Base-by-base conservation (phyloP, 176 grass and related monocot species). In the Avena eriantha region DNA sequence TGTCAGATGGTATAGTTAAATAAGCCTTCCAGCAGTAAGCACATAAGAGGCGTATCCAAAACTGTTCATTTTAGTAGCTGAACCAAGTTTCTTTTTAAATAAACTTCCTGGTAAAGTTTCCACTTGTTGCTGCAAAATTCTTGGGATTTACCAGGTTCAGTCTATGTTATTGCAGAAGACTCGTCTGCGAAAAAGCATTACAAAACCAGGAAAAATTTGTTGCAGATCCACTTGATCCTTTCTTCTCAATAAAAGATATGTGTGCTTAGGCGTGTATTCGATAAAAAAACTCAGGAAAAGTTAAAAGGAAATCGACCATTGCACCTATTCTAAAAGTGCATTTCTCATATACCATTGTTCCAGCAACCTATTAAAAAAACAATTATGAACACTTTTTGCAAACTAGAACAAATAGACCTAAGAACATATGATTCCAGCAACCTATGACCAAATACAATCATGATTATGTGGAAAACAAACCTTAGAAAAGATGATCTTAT, bases 401-500 rank as follows among this genome's bases (percentile, higher is more conserved):
- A 71, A 29, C 29, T 23, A 35, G 13, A 35, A 17, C 31, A 70
- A n/a, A 86, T 56, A 85, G 46, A 98, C 88, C 91, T 92, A 43
- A 87, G 86, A 81, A 90, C 83, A 80, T 43, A 35, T 49, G 26
- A 22, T 72, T 89, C 31, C 64, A 74, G 53, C 7, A 64, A 73
- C 21, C 31, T 73, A 49, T 60, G 65, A 64, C 9, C 78, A 83
- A 69, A 60, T 70, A 33, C 26, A 45, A 59, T 80, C 35, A 79
- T 12, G 3, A 45, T 13, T 29, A 73, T n/a, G 31, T 63, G 61
- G 79, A 79, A 63, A 61, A 88, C 65, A 85, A 66, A 98, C 96
- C 96, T 95, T 50, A 98, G 85, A 83, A 93, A 86, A 87, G 96
- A 93, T 78, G 91, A 93, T 83, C 93, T 86, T 93, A 91, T 98